Percentiles rank a stretch among this genome's conserved stretches.
Evolutionary conservation across 1,284 basidiomycete species (phyloP).

Genomic region (Ustilago hordei): DNA sequence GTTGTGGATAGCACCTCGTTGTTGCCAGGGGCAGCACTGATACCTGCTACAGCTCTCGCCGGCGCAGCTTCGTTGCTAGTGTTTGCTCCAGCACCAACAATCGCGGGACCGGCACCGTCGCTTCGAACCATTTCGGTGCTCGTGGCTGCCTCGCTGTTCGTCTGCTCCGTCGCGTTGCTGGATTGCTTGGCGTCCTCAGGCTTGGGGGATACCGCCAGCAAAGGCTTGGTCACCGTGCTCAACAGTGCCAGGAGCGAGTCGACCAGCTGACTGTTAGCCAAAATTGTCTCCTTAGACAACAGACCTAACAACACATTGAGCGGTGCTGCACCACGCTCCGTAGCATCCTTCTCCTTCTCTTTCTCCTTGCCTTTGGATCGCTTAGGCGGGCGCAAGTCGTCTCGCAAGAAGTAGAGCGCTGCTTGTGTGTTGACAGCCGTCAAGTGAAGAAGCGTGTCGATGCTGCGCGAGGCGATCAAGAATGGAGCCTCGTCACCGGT

Average conservation of each 20-base stretch:
- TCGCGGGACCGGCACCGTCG: constrained; percentile 10
- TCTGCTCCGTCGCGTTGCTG: neutral
- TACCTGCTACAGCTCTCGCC: constrained; percentile 7
- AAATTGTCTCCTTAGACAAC: constrained; percentile 63
- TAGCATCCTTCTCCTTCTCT: constrained; percentile 39
- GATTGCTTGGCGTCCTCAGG: constrained; percentile 19
- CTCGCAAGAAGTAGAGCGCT: constrained; percentile 65
- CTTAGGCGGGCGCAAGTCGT: constrained; percentile 57
- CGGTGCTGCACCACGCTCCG: constrained; percentile 48
- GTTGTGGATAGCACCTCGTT: neutral
- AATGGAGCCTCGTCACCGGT: constrained; percentile 68
- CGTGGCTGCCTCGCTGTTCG: constrained; percentile 25
- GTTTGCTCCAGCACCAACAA: constrained; percentile 2
- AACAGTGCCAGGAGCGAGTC: constrained; percentile 65
- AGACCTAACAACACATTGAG: constrained; percentile 62
- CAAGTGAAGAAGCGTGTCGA: constrained; percentile 64
- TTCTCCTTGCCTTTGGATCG: constrained; percentile 61
- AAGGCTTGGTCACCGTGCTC: constrained; percentile 63
- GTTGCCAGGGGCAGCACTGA: neutral
- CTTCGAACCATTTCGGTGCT: constrained; percentile 40
- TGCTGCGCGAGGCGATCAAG: constrained; percentile 66
- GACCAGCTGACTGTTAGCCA: constrained; percentile 63
- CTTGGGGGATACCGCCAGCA: constrained; percentile 36
- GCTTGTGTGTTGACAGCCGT: constrained; percentile 59
- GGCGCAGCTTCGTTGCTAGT: constrained; percentile 9